Conservation (phyloP, 73 alveolate genomes). For the Paramecium pentaurelia region DNA sequence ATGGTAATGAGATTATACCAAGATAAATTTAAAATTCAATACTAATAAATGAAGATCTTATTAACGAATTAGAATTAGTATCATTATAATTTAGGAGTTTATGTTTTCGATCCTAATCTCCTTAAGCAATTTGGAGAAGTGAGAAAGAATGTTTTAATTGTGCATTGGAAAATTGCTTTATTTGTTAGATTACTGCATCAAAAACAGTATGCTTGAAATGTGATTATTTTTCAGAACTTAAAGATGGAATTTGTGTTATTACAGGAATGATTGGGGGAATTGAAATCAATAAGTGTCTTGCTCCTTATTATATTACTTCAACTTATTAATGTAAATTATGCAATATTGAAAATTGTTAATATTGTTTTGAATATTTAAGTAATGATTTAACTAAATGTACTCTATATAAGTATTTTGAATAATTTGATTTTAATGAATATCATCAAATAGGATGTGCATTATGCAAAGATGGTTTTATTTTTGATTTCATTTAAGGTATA, state of each 20-base stretch:
- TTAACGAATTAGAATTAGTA: not conserved
- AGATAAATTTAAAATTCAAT: not conserved
- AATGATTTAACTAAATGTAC: not conserved
- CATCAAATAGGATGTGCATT: not conserved
- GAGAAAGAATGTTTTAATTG: not conserved
- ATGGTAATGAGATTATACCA: not conserved
- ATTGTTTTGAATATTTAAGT: not conserved
- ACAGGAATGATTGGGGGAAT: not conserved
- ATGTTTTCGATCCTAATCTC: not conserved
- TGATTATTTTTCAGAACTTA: not conserved
- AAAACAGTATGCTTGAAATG: not conserved
- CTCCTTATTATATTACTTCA: not conserved
- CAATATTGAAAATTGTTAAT: not conserved
- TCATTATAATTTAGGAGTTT: not conserved
- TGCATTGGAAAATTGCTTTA: not conserved
- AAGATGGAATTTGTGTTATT: not conserved
- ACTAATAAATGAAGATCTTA: not conserved
- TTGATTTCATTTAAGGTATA: not conserved
- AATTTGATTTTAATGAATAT: not conserved
- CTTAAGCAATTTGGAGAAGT: not conserved
- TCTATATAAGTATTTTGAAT: not conserved
- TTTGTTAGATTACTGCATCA: not conserved
- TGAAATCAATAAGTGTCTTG: not conserved
- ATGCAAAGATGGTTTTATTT: not conserved
- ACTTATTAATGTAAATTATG: not conserved